Conservation (phyloP, 768 basidiomycete genomes). For the Sporobolomyces roseus region DNA sequence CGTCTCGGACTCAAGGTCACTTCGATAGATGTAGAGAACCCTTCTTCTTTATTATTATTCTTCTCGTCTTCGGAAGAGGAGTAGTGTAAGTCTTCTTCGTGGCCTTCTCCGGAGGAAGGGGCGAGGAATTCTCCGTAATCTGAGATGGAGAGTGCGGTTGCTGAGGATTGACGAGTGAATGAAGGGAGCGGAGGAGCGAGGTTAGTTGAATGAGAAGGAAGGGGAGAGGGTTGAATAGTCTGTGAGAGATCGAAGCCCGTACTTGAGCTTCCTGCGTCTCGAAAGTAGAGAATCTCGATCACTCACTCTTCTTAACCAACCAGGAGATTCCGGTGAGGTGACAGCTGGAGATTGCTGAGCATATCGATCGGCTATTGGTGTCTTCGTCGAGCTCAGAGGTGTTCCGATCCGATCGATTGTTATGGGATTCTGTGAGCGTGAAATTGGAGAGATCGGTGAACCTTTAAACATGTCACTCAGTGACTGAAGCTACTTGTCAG, state of each 20-base stretch:
- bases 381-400: background rate
- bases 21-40: background rate
- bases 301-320: slow-evolving; percentile 19
- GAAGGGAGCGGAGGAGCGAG: slow-evolving; percentile 5
- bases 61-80: background rate
- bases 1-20: background rate
- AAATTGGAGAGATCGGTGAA: slow-evolving; percentile 6
- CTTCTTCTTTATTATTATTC: background rate
- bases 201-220: background rate
- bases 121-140: slow-evolving; percentile 24
- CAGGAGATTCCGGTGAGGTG: background rate
- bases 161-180: background rate
- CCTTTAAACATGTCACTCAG: slow-evolving; percentile 30
- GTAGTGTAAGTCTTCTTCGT: background rate
- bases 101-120: background rate
- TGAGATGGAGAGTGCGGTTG: background rate
- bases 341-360: background rate
- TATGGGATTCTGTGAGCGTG: background rate
- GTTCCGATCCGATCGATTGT: background rate
- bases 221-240: slow-evolving; percentile 2
- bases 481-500: background rate
- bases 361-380: slow-evolving; percentile 21
- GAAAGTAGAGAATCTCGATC: background rate
- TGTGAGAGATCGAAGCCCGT: background rate
- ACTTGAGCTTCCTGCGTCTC: background rate